These are phyloP conservation scores for Brassica rapa DNA, from an alignment of 345 rosid species.

Conservation along the genomic window DNA sequence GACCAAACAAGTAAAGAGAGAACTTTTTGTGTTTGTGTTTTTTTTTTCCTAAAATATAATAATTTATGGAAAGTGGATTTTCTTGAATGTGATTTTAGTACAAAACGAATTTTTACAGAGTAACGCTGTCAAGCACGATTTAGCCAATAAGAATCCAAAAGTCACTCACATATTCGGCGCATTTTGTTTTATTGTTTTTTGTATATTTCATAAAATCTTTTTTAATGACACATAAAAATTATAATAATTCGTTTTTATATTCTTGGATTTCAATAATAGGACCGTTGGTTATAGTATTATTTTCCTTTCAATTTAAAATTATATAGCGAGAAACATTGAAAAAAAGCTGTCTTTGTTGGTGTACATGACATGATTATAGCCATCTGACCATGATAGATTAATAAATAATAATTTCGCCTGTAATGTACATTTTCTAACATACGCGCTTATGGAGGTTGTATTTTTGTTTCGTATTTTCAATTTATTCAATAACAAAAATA, in stretches of 20 bases:
- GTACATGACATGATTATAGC: slow-evolving; percentile 14
- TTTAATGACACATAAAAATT: background rate
- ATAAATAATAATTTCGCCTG: background rate
- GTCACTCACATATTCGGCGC: slow-evolving; percentile 1
- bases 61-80: slow-evolving; percentile 6
- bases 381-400: slow-evolving; percentile 11
- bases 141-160: background rate
- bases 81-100: slow-evolving; percentile 10
- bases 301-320: background rate
- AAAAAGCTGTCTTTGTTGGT: background rate
- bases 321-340: background rate
- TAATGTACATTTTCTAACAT: slow-evolving; percentile 12
- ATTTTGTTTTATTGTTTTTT: slow-evolving; percentile 17
- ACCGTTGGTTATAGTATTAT: slow-evolving; percentile 7
- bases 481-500: background rate
- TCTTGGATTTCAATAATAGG: slow-evolving; percentile 10
- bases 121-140: slow-evolving; percentile 66
- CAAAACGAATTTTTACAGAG: slow-evolving; percentile 29
- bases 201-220: background rate
- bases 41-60: slow-evolving; percentile 10
- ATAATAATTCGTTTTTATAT: background rate
- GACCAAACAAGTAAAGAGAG: slow-evolving; percentile 3
- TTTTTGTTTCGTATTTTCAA: background rate
- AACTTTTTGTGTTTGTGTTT: slow-evolving; percentile 15
- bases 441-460: slow-evolving; percentile 22